A percentile compares a stretch with the other conserved stretches of the same genome.
Conservation (phyloP, 208 protist species). For the Crithidia fasciculata region DNA sequence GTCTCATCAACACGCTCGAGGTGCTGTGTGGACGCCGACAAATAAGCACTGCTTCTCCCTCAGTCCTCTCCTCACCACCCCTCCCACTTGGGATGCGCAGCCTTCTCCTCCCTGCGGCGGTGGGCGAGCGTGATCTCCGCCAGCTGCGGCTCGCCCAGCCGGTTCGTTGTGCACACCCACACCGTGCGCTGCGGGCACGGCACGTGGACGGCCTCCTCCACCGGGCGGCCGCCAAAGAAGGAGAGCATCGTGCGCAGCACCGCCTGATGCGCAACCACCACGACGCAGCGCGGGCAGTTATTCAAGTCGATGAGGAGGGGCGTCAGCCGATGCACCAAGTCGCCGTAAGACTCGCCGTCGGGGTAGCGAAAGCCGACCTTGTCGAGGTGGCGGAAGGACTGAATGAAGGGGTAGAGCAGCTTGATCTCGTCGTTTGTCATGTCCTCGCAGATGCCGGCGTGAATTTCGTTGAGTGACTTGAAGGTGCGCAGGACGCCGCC, state of each 20-base stretch:
- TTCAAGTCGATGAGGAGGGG: constrained; percentile 71
- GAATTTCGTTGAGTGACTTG: constrained; percentile 86
- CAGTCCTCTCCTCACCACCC: constrained; percentile 15
- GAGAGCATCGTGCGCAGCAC: constrained; percentile 82
- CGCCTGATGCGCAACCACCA: constrained; percentile 85
- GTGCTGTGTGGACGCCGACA: not conserved
- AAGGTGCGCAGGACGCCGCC: constrained; percentile 42
- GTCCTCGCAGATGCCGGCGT: constrained; percentile 87
- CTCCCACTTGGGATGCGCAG: constrained; percentile 6
- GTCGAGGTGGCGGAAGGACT: constrained; percentile 65
- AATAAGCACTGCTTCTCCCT: not conserved
- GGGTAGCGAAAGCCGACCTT: constrained; percentile 90
- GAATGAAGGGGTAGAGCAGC: constrained; percentile 66
- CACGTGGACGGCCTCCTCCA: constrained; percentile 74
- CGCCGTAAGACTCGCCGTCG: constrained; percentile 83
- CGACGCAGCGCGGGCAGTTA: constrained; percentile 53
- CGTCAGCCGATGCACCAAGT: constrained; percentile 74
- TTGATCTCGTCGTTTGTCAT: constrained; percentile 87
- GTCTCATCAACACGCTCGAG: no score
- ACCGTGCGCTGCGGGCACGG: constrained; percentile 76
- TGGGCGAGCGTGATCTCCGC: constrained; percentile 55
- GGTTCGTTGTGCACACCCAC: constrained; percentile 81
- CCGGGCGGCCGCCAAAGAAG: constrained; percentile 70
- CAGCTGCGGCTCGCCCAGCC: constrained; percentile 59
- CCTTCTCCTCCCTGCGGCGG: constrained; percentile 8